A percentile compares a stretch with the other conserved stretches of the same genome.
Evolutionary conservation across 768 basidiomycete genomes (phyloP).

Genomic region (Leucosporidium scottii): DNA sequence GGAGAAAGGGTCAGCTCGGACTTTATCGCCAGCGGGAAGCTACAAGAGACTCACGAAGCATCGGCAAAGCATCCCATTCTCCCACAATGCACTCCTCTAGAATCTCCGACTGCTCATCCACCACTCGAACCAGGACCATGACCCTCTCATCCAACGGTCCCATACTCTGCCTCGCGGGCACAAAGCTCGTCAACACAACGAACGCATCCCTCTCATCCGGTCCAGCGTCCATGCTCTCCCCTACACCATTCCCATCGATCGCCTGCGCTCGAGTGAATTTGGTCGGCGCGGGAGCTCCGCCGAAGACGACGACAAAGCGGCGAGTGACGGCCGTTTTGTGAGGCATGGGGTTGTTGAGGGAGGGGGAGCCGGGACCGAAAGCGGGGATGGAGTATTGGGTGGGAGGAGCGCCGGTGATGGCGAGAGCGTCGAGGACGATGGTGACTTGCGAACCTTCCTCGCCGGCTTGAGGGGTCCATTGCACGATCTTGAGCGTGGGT

Average conservation of each 20-base stretch:
- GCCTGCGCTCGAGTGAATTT: slow-evolving; percentile 21
- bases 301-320: slow-evolving; percentile 20
- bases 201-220: slow-evolving; percentile 26
- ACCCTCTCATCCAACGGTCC: slow-evolving; percentile 11
- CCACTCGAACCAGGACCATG: slow-evolving; percentile 9
- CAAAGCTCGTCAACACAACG: slow-evolving; percentile 29
- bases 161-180: slow-evolving; percentile 15
- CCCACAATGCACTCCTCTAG: slow-evolving; percentile 25
- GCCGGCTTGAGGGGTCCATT: slow-evolving; percentile 30
- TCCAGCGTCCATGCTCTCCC: slow-evolving; percentile 25
- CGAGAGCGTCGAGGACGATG: slow-evolving; percentile 25
- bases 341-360: neutral
- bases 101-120: slow-evolving; percentile 10
- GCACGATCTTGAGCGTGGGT: slow-evolving; percentile 20
- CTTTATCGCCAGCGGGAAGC: too few species aligned
- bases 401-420: slow-evolving; percentile 1
- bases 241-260: slow-evolving; percentile 31
- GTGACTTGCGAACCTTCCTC: slow-evolving; percentile 30
- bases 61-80: slow-evolving; percentile 13
- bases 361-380: slow-evolving; percentile 9
- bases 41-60: neutral
- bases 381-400: neutral
- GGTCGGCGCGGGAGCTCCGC: slow-evolving; percentile 8
- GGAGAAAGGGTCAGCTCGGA: neutral
- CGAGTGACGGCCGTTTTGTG: neutral